Conservation (phyloP, 1,284 basidiomycete genomes). For the Kwoniella shivajii region DNA sequence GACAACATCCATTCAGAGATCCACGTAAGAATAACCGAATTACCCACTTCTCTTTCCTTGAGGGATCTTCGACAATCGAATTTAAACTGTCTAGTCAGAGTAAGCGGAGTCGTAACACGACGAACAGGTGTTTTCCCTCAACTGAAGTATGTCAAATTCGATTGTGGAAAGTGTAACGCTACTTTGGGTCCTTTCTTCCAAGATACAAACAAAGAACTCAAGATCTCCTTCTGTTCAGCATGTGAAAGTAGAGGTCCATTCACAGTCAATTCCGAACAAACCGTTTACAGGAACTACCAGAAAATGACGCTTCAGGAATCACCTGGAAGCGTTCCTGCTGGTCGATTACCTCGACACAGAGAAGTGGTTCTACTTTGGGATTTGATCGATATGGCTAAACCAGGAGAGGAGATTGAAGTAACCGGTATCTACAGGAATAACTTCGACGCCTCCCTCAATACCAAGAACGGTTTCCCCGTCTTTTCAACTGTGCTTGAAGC, state of each 20-base stretch:
- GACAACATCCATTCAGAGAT: slow-evolving; percentile 97
- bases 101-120: slow-evolving; percentile 95
- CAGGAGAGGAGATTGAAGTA: slow-evolving; percentile 96
- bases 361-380: slow-evolving; percentile 98
- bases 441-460: slow-evolving; percentile 95
- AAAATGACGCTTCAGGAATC: slow-evolving; percentile 99
- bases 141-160: slow-evolving; percentile 98
- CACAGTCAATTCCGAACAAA: slow-evolving; percentile 95
- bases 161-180: slow-evolving; percentile 89
- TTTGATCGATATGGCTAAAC: slow-evolving; percentile 95
- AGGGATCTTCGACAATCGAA: slow-evolving; percentile 91
- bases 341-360: slow-evolving; percentile 91
- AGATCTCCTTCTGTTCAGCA: slow-evolving; percentile 89
- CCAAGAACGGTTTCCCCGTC: slow-evolving; percentile 98
- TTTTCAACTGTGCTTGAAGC: slow-evolving; percentile 98
- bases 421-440: slow-evolving; percentile 99
- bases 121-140: slow-evolving; percentile 97
- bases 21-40: slow-evolving; percentile 93
- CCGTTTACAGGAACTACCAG: slow-evolving; percentile 98
- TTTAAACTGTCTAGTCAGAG: slow-evolving; percentile 92
- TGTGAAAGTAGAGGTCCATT: slow-evolving; percentile 96
- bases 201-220: slow-evolving; percentile 91
- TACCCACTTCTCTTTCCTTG: slow-evolving; percentile 84
- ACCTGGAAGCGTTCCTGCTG: slow-evolving; percentile 96
- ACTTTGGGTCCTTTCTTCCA: slow-evolving; percentile 97